Conservation (phyloP, 2,329 filamentous ascomycete genomes). For the Alternaria conjuncta region DNA sequence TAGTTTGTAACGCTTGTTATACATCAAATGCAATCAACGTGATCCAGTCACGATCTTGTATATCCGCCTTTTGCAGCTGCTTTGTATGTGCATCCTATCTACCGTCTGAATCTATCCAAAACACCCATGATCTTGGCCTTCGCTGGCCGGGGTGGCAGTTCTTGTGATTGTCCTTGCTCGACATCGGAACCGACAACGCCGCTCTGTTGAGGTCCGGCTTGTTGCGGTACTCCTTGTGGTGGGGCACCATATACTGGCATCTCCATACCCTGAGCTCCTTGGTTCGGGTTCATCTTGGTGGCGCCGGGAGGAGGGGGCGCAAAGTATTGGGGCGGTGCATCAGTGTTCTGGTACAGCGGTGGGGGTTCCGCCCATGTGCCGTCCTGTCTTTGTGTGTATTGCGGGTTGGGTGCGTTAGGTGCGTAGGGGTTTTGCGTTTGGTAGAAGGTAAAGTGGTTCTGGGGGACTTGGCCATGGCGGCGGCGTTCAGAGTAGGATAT, state of each 20-base stretch:
- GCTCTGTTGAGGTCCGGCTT: slow-evolving; percentile 35
- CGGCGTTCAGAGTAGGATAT: slow-evolving; percentile 48
- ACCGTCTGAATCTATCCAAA: slow-evolving; percentile 37
- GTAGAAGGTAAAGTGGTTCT: slow-evolving; percentile 51
- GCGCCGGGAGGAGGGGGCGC: slow-evolving; percentile 41
- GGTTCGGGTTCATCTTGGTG: slow-evolving; percentile 37
- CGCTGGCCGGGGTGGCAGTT: slow-evolving; percentile 39
- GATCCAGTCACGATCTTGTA: not conserved
- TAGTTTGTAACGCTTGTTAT: not conserved
- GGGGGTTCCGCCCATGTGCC: slow-evolving; percentile 43
- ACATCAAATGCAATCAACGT: not conserved
- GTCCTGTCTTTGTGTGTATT: slow-evolving; percentile 36
- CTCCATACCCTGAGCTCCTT: slow-evolving; percentile 29
- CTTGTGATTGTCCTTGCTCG: slow-evolving; percentile 21
- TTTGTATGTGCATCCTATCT: not conserved
- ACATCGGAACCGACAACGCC: slow-evolving; percentile 35
- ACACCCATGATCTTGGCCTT: slow-evolving; percentile 39
- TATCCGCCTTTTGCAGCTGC: not conserved
- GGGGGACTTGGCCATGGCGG: slow-evolving; percentile 39
- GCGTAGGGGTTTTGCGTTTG: slow-evolving; percentile 30
- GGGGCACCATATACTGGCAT: slow-evolving; percentile 35
- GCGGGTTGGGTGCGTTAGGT: slow-evolving; percentile 2
- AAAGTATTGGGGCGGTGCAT: slow-evolving; percentile 45
- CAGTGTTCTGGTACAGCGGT: slow-evolving; percentile 41
- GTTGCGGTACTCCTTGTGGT: not conserved